Percentiles rank a stretch among this genome's conserved stretches.
phyloP scores from a whole-genome alignment of 768 basidiomycete species.

The Auriculariales sp. region DNA sequence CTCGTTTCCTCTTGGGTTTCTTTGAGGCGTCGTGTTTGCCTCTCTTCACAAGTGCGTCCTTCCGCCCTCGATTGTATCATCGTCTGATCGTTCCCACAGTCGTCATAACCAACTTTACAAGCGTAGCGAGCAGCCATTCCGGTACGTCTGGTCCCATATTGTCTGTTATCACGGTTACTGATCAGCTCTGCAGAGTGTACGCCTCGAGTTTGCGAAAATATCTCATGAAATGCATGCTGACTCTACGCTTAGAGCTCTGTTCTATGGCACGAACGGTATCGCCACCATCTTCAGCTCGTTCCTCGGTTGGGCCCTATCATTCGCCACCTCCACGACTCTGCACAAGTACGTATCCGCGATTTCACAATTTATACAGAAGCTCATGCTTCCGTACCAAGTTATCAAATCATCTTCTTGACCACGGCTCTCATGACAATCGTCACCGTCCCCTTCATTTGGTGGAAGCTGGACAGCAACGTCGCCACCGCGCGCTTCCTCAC shows the following conservation, averaged over 20 bases:
- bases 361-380: conserved; percentile 10
- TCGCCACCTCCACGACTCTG: conserved; percentile 15
- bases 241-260: neutral
- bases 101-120: conserved; percentile 19
- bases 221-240: neutral
- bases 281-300: conserved; percentile 19
- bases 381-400: neutral
- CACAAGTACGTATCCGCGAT: conserved; percentile 24
- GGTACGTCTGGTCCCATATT: conserved; percentile 12
- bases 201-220: neutral
- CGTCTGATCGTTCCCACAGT: conserved; percentile 3
- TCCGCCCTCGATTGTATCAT: neutral
- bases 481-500: conserved; percentile 22
- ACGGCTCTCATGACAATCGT: conserved; percentile 27
- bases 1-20: conserved; percentile 29
- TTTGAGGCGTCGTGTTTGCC: conserved; percentile 28
- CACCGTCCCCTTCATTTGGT: conserved; percentile 22
- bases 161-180: conserved; percentile 5
- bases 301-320: conserved; percentile 26
- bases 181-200: neutral
- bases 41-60: neutral
- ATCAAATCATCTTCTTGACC: conserved; percentile 13
- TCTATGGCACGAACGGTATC: neutral
- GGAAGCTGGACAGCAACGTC: conserved; percentile 18
- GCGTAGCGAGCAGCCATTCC: conserved; percentile 28